Evolutionary conservation across 2,329 filamentous ascomycete genomes (phyloP).

Genomic region (Aspergillus pseudoterreus): DNA sequence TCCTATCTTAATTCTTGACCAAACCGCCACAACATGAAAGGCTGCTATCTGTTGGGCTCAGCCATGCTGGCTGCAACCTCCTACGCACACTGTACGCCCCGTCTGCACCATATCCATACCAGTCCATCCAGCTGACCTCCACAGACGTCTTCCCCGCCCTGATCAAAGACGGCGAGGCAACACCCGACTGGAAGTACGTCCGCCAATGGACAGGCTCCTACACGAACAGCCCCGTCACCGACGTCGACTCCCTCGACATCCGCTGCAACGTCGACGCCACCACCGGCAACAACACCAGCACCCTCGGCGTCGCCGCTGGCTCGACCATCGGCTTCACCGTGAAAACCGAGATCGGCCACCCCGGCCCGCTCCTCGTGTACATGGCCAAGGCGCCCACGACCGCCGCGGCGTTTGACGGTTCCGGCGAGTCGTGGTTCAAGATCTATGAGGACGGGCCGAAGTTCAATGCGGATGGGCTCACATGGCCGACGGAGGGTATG

Average conservation of each 20-base stretch:
- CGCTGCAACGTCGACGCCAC: slow-evolving; percentile 16
- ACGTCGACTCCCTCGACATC: slow-evolving; percentile 11
- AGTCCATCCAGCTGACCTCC: too few relatives aligned
- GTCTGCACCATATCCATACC: too few relatives aligned
- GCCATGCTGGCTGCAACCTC: too few relatives aligned
- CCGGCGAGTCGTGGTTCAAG: slow-evolving; percentile 20
- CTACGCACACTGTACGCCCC: too few relatives aligned
- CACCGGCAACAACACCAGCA: slow-evolving; percentile 12
- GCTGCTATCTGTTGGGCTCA: too few relatives aligned
- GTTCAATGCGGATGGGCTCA: slow-evolving; percentile 8
- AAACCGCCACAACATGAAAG: too few relatives aligned
- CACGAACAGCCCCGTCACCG: slow-evolving; percentile 8
- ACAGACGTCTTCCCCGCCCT: slow-evolving; percentile 10
- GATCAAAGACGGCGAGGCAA: slow-evolving; percentile 8
- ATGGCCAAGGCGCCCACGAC: slow-evolving; percentile 20
- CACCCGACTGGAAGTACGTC: slow-evolving; percentile 16
- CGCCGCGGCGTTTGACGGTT: slow-evolving; percentile 14
- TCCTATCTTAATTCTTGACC: too few relatives aligned
- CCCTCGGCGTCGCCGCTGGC: slow-evolving; percentile 13
- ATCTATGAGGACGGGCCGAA: slow-evolving; percentile 12
- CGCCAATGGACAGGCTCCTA: slow-evolving; percentile 14
- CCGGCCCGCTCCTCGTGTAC: slow-evolving; percentile 21
- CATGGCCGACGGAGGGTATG: slow-evolving; percentile 8
- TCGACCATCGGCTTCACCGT: slow-evolving; percentile 15
- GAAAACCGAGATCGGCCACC: slow-evolving; percentile 16